Evolutionary conservation across 2,329 filamentous ascomycete species (phyloP).

Genomic region (Pestalotiopsis sp.): DNA sequence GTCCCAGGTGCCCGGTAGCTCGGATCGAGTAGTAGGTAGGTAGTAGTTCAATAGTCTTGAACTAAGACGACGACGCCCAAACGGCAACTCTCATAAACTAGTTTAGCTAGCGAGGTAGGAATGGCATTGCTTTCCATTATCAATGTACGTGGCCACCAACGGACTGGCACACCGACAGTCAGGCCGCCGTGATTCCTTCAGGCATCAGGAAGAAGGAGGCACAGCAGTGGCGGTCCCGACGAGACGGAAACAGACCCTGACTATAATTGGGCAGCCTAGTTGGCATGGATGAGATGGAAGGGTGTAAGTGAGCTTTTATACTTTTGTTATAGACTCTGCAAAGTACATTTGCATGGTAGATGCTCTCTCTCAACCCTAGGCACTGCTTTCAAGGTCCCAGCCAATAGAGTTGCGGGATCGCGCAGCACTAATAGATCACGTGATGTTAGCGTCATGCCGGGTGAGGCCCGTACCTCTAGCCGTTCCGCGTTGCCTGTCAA

Average conservation of each 20-base stretch:
- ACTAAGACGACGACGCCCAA: background rate
- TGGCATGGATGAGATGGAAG: background rate
- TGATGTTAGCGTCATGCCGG: slow-evolving; percentile 5
- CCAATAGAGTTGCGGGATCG: background rate
- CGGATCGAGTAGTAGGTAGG: background rate
- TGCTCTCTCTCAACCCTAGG: background rate
- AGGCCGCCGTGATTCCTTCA: background rate
- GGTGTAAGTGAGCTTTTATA: background rate
- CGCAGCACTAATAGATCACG: slow-evolving; percentile 3
- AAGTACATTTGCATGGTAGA: background rate
- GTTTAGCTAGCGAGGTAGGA: background rate
- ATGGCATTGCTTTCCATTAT: too few relatives aligned
- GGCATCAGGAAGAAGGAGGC: background rate
- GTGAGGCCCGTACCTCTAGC: slow-evolving; percentile 7
- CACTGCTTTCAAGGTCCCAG: background rate
- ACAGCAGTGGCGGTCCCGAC: background rate
- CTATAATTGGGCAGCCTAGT: background rate
- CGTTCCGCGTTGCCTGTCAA: background rate
- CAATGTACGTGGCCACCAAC: too few relatives aligned
- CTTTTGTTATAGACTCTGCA: too few relatives aligned
- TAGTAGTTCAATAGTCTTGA: background rate
- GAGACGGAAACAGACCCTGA: background rate
- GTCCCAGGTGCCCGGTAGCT: background rate
- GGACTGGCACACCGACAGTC: background rate
- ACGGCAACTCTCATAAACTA: background rate